Evolutionary conservation across 2,329 filamentous ascomycete genomes (phyloP).

Genomic region (Colletotrichum neosansevieriae): DNA sequence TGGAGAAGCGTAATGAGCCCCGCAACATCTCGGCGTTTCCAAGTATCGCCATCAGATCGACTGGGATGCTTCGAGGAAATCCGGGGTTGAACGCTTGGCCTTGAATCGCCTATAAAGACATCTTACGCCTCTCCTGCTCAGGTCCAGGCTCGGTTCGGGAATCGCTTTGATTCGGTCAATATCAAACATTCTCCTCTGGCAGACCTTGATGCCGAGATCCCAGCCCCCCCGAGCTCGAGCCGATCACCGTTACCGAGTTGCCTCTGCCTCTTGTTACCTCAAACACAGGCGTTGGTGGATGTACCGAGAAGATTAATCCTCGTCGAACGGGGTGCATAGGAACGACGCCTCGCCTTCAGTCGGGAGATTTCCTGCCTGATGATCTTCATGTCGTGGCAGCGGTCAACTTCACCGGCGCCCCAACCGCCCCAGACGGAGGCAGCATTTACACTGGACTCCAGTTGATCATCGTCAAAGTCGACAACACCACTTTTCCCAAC

Average conservation of each 20-base stretch:
- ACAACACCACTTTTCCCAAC: constrained; percentile 55
- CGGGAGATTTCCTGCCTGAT: constrained; percentile 54
- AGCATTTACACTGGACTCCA: constrained; percentile 57
- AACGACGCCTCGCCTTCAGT: constrained; percentile 22
- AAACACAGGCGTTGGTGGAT: constrained; percentile 46
- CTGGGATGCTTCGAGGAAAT: background rate
- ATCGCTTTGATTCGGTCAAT: background rate
- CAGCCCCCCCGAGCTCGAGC: constrained; percentile 49
- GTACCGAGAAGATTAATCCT: constrained; percentile 50
- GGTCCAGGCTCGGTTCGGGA: background rate
- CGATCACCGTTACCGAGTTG: constrained; percentile 50
- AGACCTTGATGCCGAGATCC: background rate
- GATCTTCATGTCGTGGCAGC: constrained; percentile 55
- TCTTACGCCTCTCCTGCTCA: background rate
- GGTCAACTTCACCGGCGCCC: constrained; percentile 57
- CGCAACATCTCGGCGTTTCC: background rate
- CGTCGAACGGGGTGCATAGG: constrained; percentile 53
- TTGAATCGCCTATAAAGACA: too few relatives aligned
- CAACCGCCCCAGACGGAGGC: constrained; percentile 51
- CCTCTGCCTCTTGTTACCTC: constrained; percentile 52
- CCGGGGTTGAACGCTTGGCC: background rate
- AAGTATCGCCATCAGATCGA: background rate
- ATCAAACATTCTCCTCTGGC: too few relatives aligned
- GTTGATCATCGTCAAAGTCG: constrained; percentile 56
- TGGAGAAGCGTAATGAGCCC: background rate